These are phyloP conservation scores for Fistulifera solaris DNA, from an alignment of 108 stramenopile genomes.

Conservation along the genomic window DNA sequence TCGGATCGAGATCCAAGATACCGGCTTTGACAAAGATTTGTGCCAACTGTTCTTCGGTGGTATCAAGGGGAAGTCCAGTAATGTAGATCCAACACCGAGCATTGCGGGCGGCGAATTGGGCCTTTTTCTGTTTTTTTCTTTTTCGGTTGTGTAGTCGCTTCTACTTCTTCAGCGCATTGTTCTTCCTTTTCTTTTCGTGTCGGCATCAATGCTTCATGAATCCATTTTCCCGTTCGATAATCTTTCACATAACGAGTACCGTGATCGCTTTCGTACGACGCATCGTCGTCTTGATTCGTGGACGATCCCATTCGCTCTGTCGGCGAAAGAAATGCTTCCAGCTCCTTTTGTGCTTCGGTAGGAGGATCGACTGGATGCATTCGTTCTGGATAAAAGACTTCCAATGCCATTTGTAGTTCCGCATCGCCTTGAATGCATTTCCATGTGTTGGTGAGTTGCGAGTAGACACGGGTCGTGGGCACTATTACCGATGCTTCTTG, in stretches of 20 bases:
- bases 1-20: slow-evolving; percentile 86
- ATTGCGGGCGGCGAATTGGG: slow-evolving; percentile 76
- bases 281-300: slow-evolving; percentile 40
- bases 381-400: slow-evolving; percentile 22
- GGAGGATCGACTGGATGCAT: background rate
- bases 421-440: slow-evolving; percentile 26
- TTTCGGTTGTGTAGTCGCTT: slow-evolving; percentile 5
- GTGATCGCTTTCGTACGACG: slow-evolving; percentile 71
- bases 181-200: slow-evolving; percentile 7
- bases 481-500: slow-evolving; percentile 1
- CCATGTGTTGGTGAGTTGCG: slow-evolving; percentile 32
- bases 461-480: slow-evolving; percentile 15
- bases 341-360: slow-evolving; percentile 32
- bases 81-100: slow-evolving; percentile 81
- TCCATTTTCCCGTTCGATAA: slow-evolving; percentile 47
- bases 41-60: slow-evolving; percentile 64
- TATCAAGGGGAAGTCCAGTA: slow-evolving; percentile 79
- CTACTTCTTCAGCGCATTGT: slow-evolving; percentile 8
- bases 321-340: slow-evolving; percentile 57
- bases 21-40: slow-evolving; percentile 81
- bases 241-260: slow-evolving; percentile 71
- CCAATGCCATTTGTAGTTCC: slow-evolving; percentile 34
- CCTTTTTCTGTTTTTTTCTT: slow-evolving; percentile 64
- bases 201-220: slow-evolving; percentile 53
- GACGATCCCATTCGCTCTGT: no score